Conservation (phyloP, 2,329 filamentous ascomycete genomes). For the Falciphora oryzae region DNA sequence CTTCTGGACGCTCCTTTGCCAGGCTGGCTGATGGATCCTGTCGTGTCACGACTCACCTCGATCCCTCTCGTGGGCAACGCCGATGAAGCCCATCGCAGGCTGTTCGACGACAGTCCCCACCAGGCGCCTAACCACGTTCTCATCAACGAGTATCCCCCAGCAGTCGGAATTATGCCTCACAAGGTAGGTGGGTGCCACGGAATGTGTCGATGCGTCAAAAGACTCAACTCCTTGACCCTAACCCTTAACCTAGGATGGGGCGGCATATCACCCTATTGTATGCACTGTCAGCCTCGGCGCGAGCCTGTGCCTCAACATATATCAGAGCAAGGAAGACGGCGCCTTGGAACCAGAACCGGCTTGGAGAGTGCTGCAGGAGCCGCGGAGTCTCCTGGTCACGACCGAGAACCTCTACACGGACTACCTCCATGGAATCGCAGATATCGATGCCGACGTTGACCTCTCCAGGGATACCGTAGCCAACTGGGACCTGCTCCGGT, state of each 20-base stretch:
- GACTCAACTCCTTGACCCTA: conserved; percentile 19
- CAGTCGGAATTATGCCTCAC: conserved; percentile 94
- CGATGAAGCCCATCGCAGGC: conserved; percentile 26
- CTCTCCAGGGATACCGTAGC: conserved; percentile 56
- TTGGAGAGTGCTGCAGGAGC: conserved; percentile 71
- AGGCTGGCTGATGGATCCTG: conserved; percentile 64
- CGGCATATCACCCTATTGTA: conserved; percentile 80
- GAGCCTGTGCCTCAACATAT: conserved; percentile 71
- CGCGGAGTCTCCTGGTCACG: conserved; percentile 72
- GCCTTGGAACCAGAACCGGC: conserved; percentile 45
- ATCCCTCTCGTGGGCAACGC: conserved; percentile 32
- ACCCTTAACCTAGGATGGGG: conserved; percentile 55
- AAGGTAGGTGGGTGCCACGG: conserved; percentile 42
- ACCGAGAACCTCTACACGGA: conserved; percentile 61
- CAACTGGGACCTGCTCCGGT: conserved; percentile 65
- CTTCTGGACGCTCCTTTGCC: conserved; percentile 72
- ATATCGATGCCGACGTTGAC: conserved; percentile 59
- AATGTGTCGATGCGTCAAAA: conserved; percentile 10
- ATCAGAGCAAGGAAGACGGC: conserved; percentile 57
- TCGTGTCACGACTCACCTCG: conserved; percentile 57
- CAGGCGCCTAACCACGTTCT: conserved; percentile 79
- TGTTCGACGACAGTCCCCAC: conserved; percentile 65
- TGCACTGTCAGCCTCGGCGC: conserved; percentile 84
- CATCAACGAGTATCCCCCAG: conserved; percentile 84
- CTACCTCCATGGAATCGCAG: conserved; percentile 69